phyloP scores from a whole-genome alignment of 31 red algal genomes.

The Odonthalia washingtoniensis region DNA sequence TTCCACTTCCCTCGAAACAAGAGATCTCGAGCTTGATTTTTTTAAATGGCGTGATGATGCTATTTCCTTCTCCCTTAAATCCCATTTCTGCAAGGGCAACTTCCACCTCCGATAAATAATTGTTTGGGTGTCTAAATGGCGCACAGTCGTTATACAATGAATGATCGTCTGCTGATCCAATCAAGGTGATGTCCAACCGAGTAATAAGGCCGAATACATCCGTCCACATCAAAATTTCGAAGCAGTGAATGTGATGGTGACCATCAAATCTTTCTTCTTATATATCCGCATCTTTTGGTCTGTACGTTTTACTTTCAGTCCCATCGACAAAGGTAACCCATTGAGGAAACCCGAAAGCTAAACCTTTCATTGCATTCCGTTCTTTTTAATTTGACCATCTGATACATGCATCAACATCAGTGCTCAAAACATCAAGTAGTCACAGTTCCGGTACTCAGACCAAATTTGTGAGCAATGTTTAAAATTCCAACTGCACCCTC shows the following conservation, averaged over 20 bases:
- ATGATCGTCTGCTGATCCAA: too few species aligned
- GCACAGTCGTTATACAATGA: too few species aligned
- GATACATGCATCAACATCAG: background rate
- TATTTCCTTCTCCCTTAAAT: too few species aligned
- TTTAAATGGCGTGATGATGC: too few species aligned
- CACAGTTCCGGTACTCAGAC: background rate
- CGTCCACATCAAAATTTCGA: background rate
- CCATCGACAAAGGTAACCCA: background rate
- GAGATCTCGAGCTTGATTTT: too few species aligned
- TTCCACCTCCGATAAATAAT: too few species aligned
- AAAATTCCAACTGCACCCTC: background rate
- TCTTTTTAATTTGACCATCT: background rate
- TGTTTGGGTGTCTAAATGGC: too few species aligned
- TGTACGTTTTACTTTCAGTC: background rate
- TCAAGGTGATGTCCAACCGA: too few species aligned
- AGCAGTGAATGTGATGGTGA: background rate
- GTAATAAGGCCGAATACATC: too few species aligned
- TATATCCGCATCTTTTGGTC: background rate
- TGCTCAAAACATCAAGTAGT: background rate
- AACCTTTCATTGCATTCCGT: background rate
- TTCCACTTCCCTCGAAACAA: too few species aligned
- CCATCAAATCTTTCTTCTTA: background rate
- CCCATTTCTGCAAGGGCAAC: too few species aligned
- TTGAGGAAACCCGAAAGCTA: background rate
- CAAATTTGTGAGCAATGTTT: background rate